Evolutionary conservation across 345 rosid species (phyloP).

Genomic region (Garcia nutans): DNA sequence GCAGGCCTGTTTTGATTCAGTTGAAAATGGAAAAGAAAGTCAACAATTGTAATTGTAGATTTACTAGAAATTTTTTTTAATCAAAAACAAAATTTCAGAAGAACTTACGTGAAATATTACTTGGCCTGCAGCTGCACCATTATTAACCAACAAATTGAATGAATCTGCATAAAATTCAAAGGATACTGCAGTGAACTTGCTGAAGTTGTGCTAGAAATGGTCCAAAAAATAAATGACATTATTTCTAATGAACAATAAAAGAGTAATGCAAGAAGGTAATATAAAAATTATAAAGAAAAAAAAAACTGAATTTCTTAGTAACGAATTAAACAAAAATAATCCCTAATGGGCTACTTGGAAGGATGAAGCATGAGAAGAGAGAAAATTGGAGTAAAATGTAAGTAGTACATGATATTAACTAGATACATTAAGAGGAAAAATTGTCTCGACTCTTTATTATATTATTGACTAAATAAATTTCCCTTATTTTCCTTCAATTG

Average conservation of each 20-base stretch:
- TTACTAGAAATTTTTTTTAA: not conserved
- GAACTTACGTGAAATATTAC: constrained; percentile 82
- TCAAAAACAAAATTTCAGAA: not conserved
- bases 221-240: not conserved
- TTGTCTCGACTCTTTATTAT: too few species aligned
- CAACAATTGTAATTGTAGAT: too few species aligned
- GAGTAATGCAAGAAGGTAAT: not conserved
- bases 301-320: too few species aligned
- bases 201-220: not conserved
- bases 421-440: too few species aligned
- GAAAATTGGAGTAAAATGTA: too few species aligned
- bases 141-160: constrained; percentile 88
- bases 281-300: too few species aligned
- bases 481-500: too few species aligned
- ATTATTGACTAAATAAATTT: too few species aligned
- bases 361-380: too few species aligned
- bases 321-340: too few species aligned
- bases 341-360: too few species aligned
- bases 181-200: not conserved
- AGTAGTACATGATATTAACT: too few species aligned
- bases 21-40: not conserved
- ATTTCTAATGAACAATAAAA: not conserved
- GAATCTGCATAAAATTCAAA: constrained; percentile 57
- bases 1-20: not conserved
- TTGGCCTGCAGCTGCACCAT: constrained; percentile 95